Evolutionary conservation across 2,329 filamentous ascomycete genomes (phyloP), one percentile per base, ranked within the genome.

Genomic region (Thelonectria olida): DNA sequence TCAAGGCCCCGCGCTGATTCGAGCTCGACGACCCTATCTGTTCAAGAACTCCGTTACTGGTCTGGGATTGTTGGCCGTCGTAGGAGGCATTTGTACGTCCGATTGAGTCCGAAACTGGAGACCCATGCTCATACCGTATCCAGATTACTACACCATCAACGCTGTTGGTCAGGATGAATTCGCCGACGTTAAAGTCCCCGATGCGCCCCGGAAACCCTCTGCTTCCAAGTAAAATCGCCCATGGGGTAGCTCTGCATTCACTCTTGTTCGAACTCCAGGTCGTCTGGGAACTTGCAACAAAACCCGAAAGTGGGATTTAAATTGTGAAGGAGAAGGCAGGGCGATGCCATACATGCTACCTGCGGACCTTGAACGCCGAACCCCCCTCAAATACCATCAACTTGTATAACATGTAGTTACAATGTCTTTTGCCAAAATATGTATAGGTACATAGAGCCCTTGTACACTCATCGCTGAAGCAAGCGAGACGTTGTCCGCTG

Each of bases 161-260:
- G 93, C 92, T 55, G 92, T 99, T 74, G 93, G 95, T 42, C 96
- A 98, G 79, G 96, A 98, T 78, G 92, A 97, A 68, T 99, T 99
- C 81, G 92, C 94, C 59, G 96, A 99, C 75, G 94, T 98, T 71
- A 90, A 93, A 75, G 90, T 98, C 36, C 96, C 96, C 25, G 91
- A 92, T 75, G 82, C 85, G 53, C 90, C 92, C 48, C 77, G 79
- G 50, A 80, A 84, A 61, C 77, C 81, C n/a, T 72, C 79, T 38
- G 75, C 79, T 44, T 61, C 73, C 28, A 78, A 75, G 62, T 77
- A 70, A 67, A 64, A 17, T n/a, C 42, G 36, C 39, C 9, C 31
- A 10, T 31, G 13, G 9, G 27, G 23, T 39, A 39, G 28, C 2
- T 19, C 36, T 12, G 15, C 38, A 38, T n/a, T 45, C 22, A n/a